These are phyloP conservation scores for Phytophthora capsici DNA, from an alignment of 352 stramenopile species.

Conservation along the genomic window DNA sequence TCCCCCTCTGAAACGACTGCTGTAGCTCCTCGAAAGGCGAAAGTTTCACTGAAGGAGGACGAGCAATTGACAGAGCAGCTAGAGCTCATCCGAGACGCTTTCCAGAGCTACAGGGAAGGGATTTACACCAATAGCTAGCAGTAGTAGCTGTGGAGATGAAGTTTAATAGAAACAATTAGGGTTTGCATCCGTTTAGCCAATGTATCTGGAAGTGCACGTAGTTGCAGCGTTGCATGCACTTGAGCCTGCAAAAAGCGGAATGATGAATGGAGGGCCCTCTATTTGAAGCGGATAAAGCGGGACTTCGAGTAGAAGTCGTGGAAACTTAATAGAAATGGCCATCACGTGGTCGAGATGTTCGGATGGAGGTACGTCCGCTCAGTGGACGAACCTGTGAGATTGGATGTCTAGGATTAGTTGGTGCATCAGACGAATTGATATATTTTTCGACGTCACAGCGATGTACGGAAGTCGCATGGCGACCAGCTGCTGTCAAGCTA, in stretches of 20 bases:
- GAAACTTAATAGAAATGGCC: conserved; percentile 11
- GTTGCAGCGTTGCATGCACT: conserved; percentile 37
- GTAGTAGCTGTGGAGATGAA: background rate
- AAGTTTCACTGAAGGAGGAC: conserved; percentile 8
- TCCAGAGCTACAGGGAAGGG: conserved; percentile 32
- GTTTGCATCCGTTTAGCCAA: background rate
- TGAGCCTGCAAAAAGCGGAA: conserved; percentile 15
- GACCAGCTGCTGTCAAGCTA: conserved; percentile 1
- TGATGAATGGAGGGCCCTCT: conserved; percentile 9
- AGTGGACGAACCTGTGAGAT: conserved; percentile 18
- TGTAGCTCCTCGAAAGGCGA: background rate
- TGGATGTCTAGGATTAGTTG: background rate
- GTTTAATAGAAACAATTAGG: background rate
- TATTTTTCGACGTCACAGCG: conserved; percentile 27
- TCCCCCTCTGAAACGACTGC: background rate
- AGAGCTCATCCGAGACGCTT: conserved; percentile 45
- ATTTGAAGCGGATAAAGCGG: conserved; percentile 9
- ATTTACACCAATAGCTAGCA: background rate
- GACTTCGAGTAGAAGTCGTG: conserved; percentile 5
- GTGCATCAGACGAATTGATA: conserved; percentile 2
- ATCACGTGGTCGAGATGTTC: conserved; percentile 14
- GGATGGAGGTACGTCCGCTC: conserved; percentile 8
- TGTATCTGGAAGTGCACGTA: background rate
- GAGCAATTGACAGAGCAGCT: conserved; percentile 42
- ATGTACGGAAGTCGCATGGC: background rate